These are phyloP conservation scores for Podospora fimiseda DNA, from an alignment of 495 filamentous ascomycete species.

Conservation along the genomic window DNA sequence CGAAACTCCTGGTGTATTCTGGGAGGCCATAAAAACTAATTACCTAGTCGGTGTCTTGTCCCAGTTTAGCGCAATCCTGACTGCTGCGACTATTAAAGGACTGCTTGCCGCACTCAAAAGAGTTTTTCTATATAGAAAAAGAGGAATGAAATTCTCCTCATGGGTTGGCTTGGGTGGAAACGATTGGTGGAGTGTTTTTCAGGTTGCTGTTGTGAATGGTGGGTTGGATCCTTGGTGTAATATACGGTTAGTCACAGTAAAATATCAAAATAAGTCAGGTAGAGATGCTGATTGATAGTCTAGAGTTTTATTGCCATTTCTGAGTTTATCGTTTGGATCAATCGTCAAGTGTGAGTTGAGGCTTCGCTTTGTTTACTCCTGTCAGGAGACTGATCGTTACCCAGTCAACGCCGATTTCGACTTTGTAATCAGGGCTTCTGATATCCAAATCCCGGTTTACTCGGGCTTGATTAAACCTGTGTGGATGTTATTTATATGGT, in stretches of 20 bases:
- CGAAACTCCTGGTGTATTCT: constrained; percentile 4
- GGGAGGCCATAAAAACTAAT: constrained; percentile 13
- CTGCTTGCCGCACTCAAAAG: constrained; percentile 5
- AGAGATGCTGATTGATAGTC: too few relatives aligned
- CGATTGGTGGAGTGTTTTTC: constrained; percentile 7
- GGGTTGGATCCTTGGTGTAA: constrained; percentile 8
- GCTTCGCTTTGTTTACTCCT: too few relatives aligned
- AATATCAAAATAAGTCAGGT: too few relatives aligned
- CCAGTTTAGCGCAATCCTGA: constrained; percentile 6
- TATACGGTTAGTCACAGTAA: background rate
- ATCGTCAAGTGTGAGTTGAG: constrained; percentile 10
- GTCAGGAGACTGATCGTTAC: too few relatives aligned
- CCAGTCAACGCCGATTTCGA: constrained; percentile 15
- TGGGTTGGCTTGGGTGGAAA: constrained; percentile 5
- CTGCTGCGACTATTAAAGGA: constrained; percentile 1
- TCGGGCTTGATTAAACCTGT: constrained; percentile 5
- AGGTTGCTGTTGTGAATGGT: constrained; percentile 3
- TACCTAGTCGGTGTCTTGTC: constrained; percentile 10
- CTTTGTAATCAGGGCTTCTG: constrained; percentile 3
- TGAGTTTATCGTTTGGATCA: constrained; percentile 4
- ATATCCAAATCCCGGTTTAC: constrained; percentile 8
- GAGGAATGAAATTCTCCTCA: background rate
- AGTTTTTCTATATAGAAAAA: background rate
- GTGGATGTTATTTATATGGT: background rate
- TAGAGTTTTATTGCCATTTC: background rate